Percentiles rank a stretch among this genome's conserved stretches.
These are phyloP conservation scores for Diatrype stigma DNA, from an alignment of 2,329 filamentous ascomycete species.

Conservation along the genomic window DNA sequence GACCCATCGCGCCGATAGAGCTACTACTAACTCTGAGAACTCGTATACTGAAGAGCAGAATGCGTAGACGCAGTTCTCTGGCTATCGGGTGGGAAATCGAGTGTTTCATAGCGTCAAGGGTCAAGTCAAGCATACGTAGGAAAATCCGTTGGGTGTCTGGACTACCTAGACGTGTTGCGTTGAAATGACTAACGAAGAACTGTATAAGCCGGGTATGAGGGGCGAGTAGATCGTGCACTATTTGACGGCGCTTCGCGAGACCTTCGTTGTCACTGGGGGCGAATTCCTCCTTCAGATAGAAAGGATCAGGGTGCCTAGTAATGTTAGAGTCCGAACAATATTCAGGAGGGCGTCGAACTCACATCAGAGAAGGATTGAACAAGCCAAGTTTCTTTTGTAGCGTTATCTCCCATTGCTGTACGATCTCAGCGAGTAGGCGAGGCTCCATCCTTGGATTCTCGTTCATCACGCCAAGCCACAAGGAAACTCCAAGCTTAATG, in stretches of 20 bases:
- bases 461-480: slow-evolving; percentile 96
- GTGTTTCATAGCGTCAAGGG: slow-evolving; percentile 68
- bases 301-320: slow-evolving; percentile 70
- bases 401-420: slow-evolving; percentile 85
- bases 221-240: slow-evolving; percentile 76
- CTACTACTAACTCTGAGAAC: slow-evolving; percentile 72
- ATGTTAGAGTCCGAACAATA: slow-evolving; percentile 24
- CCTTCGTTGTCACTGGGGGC: slow-evolving; percentile 79
- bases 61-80: slow-evolving; percentile 85
- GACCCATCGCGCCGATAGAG: slow-evolving; percentile 56
- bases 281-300: slow-evolving; percentile 88
- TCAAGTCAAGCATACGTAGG: slow-evolving; percentile 73
- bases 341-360: slow-evolving; percentile 24
- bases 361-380: slow-evolving; percentile 69
- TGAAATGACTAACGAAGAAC: slow-evolving; percentile 92
- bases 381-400: slow-evolving; percentile 74
- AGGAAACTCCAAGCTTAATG: slow-evolving; percentile 88
- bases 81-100: slow-evolving; percentile 79
- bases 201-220: slow-evolving; percentile 83
- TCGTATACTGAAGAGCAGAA: slow-evolving; percentile 76
- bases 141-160: slow-evolving; percentile 79
- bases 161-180: slow-evolving; percentile 81
- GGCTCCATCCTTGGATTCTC: slow-evolving; percentile 89
- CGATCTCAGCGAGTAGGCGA: slow-evolving; percentile 79
- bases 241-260: slow-evolving; percentile 70